phyloP scores from a whole-genome alignment of 768 basidiomycete species.

The Coprinellus micaceus region DNA sequence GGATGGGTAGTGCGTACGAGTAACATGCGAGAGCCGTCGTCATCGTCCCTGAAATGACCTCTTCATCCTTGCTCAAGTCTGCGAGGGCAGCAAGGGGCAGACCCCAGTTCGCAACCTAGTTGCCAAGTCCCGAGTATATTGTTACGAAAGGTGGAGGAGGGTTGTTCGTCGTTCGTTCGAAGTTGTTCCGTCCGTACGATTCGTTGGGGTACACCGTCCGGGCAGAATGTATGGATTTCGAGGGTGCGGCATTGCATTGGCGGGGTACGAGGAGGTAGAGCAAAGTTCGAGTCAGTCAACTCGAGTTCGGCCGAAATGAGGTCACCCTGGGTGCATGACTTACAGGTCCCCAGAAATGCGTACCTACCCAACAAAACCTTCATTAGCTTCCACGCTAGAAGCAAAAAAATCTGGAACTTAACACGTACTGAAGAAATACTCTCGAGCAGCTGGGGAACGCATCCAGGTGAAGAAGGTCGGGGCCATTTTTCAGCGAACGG shows the following conservation, averaged over 20 bases:
- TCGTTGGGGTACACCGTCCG: too few relatives aligned
- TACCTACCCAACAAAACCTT: too few relatives aligned
- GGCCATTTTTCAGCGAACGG: slow-evolving; percentile 73
- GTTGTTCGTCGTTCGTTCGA: too few relatives aligned
- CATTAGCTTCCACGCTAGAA: too few relatives aligned
- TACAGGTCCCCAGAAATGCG: slow-evolving; percentile 98
- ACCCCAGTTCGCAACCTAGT: slow-evolving; percentile 98
- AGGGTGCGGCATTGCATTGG: too few relatives aligned
- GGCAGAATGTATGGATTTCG: too few relatives aligned
- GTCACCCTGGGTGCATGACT: slow-evolving; percentile 30
- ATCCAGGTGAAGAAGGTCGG: slow-evolving; percentile 87
- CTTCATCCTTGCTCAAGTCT: slow-evolving; percentile 91
- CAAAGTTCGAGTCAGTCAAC: too few relatives aligned
- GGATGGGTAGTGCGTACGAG: slow-evolving; percentile 78
- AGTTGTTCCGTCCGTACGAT: too few relatives aligned
- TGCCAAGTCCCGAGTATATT: too few relatives aligned
- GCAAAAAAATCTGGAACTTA: too few relatives aligned
- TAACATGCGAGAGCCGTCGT: slow-evolving; percentile 85
- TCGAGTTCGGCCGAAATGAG: slow-evolving; percentile 14
- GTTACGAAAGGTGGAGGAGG: too few relatives aligned
- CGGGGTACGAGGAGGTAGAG: too few relatives aligned
- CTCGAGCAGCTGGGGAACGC: slow-evolving; percentile 84
- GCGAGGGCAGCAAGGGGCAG: slow-evolving; percentile 90
- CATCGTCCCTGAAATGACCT: slow-evolving; percentile 96
- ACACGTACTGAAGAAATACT: slow-evolving; percentile 91